Evolutionary conservation across 768 basidiomycete genomes (phyloP), one percentile per base, ranked within the genome.

Genomic region (Serendipita vermifera): DNA sequence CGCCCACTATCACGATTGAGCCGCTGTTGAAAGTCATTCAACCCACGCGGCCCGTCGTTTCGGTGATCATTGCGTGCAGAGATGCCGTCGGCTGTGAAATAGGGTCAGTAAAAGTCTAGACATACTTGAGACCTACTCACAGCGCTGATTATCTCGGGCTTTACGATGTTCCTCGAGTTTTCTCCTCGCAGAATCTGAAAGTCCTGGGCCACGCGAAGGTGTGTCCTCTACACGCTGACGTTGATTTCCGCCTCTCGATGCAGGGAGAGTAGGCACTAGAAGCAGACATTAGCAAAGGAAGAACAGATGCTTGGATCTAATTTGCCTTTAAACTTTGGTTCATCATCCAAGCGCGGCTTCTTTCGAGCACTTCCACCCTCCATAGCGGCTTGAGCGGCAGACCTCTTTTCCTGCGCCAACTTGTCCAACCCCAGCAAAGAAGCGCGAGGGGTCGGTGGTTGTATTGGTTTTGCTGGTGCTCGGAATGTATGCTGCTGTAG

Each of bases 11-110:
- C 80, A 48, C 87, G 79, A 67, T 98, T 97, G 14, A 81, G 77
- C n/a, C 94, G 79, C n/a, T 85, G 79, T 59, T 96, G 83, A 66
- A 93, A 98, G 59, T 96, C 92, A 9, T 87, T 88, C 1, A 96
- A 72, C n/a, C 91, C 91, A 59, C 77, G 81, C 2, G 82, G 82
- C 5, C 67, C 81, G 59, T 84, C 79, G 13, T 66, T 66, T 43
- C 77, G 71, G 38, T 69, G 75, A 58, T 80, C 81, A 24, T 79
- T 77, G 7, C 70, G 68, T 3, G 81, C 82, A 1, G 72, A 69
- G 27, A 88, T 79, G n/a, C 87, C 87, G 72, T 88, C 87, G 87
- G 61, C n/a, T 20, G 33, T 22, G 13, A 22, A 26, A 51, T n/a
- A 5, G 27, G 17, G 32, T 32, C 27, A 24, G 2, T 20, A 17